Evolutionary conservation across 2,329 filamentous ascomycete genomes (phyloP).

Genomic region (Elsinoe perseae): DNA sequence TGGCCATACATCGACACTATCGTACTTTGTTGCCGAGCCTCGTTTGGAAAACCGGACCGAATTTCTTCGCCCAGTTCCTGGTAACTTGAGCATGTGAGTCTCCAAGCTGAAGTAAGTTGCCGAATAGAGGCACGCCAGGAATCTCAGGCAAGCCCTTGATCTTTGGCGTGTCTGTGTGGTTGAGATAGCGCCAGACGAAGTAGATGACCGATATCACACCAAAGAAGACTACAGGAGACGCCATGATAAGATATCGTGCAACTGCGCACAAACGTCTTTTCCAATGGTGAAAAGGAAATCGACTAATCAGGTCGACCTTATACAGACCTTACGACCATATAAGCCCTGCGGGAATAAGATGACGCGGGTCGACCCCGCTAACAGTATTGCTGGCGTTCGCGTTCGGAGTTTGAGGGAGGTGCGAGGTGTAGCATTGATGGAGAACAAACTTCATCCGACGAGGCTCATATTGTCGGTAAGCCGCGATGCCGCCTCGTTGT

Average conservation of each 20-base stretch:
- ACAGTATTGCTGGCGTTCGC: background rate
- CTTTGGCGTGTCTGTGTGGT: slow-evolving; percentile 41
- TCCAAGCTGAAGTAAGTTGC: slow-evolving; percentile 41
- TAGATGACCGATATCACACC: slow-evolving; percentile 35
- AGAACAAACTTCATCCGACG: slow-evolving; percentile 4
- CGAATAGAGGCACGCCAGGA: slow-evolving; percentile 41
- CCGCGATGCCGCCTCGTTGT: background rate
- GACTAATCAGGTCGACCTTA: background rate
- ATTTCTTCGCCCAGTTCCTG: slow-evolving; percentile 40
- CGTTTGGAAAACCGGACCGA: slow-evolving; percentile 44
- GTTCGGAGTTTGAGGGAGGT: background rate
- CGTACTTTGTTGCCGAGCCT: slow-evolving; percentile 57
- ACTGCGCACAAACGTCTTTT: background rate
- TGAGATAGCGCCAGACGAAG: slow-evolving; percentile 36
- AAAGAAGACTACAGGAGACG: slow-evolving; percentile 36
- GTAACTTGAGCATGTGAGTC: slow-evolving; percentile 41
- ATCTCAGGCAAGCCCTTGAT: slow-evolving; percentile 43
- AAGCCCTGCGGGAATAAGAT: background rate
- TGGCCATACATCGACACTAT: background rate
- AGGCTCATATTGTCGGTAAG: background rate
- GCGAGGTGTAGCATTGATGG: background rate
- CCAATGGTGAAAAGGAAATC: background rate
- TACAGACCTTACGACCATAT: background rate
- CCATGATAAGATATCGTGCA: slow-evolving; percentile 16
- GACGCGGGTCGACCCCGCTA: background rate